Base-by-base conservation (phyloP, 78 protist genomes). In the Emiliania huxleyi region DNA sequence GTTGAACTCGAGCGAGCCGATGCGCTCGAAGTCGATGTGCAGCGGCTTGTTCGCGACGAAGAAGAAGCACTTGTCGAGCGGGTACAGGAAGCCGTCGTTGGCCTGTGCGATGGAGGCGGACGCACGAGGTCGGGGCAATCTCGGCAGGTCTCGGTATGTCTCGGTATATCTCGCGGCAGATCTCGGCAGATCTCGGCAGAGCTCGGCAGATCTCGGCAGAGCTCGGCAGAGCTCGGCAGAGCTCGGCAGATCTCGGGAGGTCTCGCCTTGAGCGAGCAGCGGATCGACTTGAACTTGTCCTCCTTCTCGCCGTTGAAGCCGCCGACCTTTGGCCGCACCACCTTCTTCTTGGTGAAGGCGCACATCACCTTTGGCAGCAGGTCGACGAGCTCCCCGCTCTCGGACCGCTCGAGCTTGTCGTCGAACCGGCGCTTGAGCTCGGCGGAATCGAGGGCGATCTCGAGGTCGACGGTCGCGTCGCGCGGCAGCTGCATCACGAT, bases 21-120 rank as follows among this genome's bases (percentile, higher is more conserved):
- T 15, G n/a, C 8, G 38, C 37, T 92, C 91, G 83, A n/a, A 95
- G n/a, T 73, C 43, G 44, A 96, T 56, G 42, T 83, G 88, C 62
- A 94, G 69, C n/a, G 95, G 93, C 84, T 96, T 96, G 92, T 96
- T 96, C 89, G 94, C 85, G 37, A 96, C 55, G 87, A 93, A 96
- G 46, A 96, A 55, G 94, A 96, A 95, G 45, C 81, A 55, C 42
- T 95, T 56, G 40, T 94, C 96, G 81, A 92, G 49, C 89, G 97
- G 96, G 90, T 93, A 95, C 25, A 96, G 55, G 75, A n/a, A 55
- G 71, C 97, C 97, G 22, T 96, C 97, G 35, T 52, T 52, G 8
- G n/a, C n/a, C n/a, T n/a, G n/a, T 88, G n/a, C n/a, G n/a, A n/a
- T n/a, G n/a, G n/a, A n/a, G n/a, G n/a, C n/a, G n/a, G n/a, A n/a